A percentile compares a stretch with the other conserved stretches of the same genome.
These are phyloP conservation scores for Phlebiopsis gigantea DNA, from an alignment of 768 basidiomycete genomes.

Conservation along the genomic window DNA sequence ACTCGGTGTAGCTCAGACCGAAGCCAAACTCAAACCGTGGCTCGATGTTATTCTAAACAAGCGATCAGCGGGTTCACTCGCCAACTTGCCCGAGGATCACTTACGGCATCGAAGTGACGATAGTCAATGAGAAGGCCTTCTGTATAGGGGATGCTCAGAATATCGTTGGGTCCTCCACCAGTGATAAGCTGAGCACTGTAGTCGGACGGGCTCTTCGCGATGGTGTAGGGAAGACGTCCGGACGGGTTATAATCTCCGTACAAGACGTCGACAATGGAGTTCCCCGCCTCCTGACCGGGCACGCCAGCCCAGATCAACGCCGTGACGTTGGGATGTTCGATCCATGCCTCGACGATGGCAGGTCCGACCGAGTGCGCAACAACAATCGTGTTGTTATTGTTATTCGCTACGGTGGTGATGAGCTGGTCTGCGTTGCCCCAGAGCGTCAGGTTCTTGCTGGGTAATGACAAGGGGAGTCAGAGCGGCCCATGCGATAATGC, in stretches of 20 bases:
- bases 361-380: constrained; percentile 48
- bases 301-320: constrained; percentile 37
- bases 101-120: constrained; percentile 31
- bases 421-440: constrained; percentile 73
- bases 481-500: not conserved
- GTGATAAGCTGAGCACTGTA: constrained; percentile 33
- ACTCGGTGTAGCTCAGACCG: constrained; percentile 82
- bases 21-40: constrained; percentile 90
- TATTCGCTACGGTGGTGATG: constrained; percentile 59
- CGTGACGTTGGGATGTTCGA: constrained; percentile 47
- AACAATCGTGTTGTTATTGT: constrained; percentile 70
- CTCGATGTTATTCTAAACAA: constrained; percentile 51
- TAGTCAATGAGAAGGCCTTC: constrained; percentile 36
- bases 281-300: constrained; percentile 46
- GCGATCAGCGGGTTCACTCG: not conserved
- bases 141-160: constrained; percentile 30
- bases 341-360: constrained; percentile 37
- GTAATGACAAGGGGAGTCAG: not conserved
- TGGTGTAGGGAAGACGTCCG: constrained; percentile 49
- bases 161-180: constrained; percentile 21
- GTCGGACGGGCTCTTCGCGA: constrained; percentile 40
- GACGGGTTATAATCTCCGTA: constrained; percentile 47
- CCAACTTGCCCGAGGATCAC: constrained; percentile 10
- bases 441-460: constrained; percentile 61
- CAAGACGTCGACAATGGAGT: constrained; percentile 44